Evolutionary conservation across 2,329 filamentous ascomycete species (phyloP).

Genomic region (Chaetoscypha palmicola): DNA sequence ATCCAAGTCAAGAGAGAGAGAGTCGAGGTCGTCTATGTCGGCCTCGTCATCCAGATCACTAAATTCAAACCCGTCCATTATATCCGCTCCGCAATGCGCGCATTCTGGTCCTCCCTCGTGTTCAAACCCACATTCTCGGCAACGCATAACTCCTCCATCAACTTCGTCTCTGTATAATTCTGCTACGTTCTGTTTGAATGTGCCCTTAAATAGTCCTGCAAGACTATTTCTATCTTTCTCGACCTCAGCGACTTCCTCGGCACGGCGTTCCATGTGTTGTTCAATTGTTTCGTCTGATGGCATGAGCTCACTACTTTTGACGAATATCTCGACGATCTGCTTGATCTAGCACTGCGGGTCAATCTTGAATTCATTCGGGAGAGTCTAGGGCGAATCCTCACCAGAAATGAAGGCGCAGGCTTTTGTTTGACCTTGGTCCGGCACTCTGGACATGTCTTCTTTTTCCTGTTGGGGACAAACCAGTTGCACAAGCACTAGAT

Average conservation of each 20-base stretch:
- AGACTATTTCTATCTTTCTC: conserved; percentile 49
- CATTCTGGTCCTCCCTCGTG: conserved; percentile 52
- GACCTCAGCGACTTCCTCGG: conserved; percentile 52
- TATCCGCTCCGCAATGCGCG: conserved; percentile 44
- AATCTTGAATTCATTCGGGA: neutral
- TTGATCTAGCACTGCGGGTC: conserved; percentile 43
- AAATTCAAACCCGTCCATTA: conserved; percentile 38
- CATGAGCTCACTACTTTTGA: conserved; percentile 51
- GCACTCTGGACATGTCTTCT: conserved; percentile 64
- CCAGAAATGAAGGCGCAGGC: conserved; percentile 58
- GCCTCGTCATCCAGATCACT: conserved; percentile 40
- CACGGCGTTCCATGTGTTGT: conserved; percentile 50
- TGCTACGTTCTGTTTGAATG: conserved; percentile 21
- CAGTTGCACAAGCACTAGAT: conserved; percentile 31
- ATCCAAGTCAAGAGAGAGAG: conserved; percentile 12
- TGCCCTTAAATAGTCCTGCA: conserved; percentile 57
- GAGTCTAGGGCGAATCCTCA: conserved; percentile 35
- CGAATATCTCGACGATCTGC: conserved; percentile 57
- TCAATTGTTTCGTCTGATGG: conserved; percentile 56
- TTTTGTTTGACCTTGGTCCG: conserved; percentile 49
- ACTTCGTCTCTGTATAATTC: conserved; percentile 42
- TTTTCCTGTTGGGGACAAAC: conserved; percentile 38
- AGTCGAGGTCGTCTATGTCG: conserved; percentile 32
- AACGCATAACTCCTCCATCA: conserved; percentile 55
- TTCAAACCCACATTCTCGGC: conserved; percentile 56